Evolutionary conservation across 352 stramenopile species (phyloP).

Genomic region (Globisporangium sylvaticum): DNA sequence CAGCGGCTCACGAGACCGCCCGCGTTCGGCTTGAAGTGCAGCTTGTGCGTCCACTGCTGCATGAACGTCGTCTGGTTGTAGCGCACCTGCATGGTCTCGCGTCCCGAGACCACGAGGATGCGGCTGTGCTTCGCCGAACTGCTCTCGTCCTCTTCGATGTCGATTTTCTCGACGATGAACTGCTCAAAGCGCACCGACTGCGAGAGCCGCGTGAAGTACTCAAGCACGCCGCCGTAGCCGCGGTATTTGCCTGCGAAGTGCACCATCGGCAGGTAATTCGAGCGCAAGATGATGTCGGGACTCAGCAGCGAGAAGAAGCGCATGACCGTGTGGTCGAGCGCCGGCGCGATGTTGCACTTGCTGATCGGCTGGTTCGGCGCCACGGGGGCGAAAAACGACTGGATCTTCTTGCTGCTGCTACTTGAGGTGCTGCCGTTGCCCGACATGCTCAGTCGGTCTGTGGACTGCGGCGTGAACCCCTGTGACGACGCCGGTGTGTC

Average conservation of each 20-base stretch:
- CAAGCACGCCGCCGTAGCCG: slow-evolving; percentile 65
- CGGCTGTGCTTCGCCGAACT: slow-evolving; percentile 27
- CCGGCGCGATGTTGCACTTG: slow-evolving; percentile 36
- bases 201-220: slow-evolving; percentile 71
- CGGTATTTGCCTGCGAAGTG: slow-evolving; percentile 85
- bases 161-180: slow-evolving; percentile 71
- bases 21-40: slow-evolving; percentile 68
- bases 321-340: slow-evolving; percentile 57
- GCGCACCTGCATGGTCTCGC: slow-evolving; percentile 82
- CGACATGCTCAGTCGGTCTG: neutral
- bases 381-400: slow-evolving; percentile 41
- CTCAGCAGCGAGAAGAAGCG: slow-evolving; percentile 81
- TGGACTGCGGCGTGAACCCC: neutral
- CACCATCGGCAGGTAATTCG: slow-evolving; percentile 88
- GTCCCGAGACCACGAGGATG: slow-evolving; percentile 67
- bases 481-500: neutral
- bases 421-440: slow-evolving; percentile 4
- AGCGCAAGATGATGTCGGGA: slow-evolving; percentile 72
- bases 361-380: slow-evolving; percentile 47
- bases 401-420: slow-evolving; percentile 44
- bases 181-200: slow-evolving; percentile 71
- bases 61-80: slow-evolving; percentile 83
- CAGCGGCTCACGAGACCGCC: slow-evolving; percentile 57
- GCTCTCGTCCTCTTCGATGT: slow-evolving; percentile 46
- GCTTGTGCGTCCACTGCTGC: slow-evolving; percentile 84